A percentile compares a stretch with the other conserved stretches of the same genome.
Evolutionary conservation across 228 moss, liverwort and hornwort genomes (phyloP).

Genomic region (Sphagnum magellanicum): DNA sequence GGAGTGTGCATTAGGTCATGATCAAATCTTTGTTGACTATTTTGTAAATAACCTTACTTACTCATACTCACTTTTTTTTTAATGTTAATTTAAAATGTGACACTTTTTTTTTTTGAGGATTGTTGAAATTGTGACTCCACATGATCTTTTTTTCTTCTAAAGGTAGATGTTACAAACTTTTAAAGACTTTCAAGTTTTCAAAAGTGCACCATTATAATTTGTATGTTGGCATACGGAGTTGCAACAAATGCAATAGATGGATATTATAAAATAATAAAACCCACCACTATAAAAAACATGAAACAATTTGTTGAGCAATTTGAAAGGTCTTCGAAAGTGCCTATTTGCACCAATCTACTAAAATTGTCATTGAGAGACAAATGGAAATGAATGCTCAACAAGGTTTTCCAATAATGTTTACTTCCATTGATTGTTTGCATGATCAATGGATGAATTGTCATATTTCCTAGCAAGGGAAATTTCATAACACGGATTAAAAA

Average conservation of each 20-base stretch:
- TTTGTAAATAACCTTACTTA: background rate
- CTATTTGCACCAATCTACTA: background rate
- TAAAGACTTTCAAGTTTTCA: background rate
- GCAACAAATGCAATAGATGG: constrained; percentile 6
- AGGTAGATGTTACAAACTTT: background rate
- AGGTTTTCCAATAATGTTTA: constrained; percentile 3
- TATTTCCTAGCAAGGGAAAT: background rate
- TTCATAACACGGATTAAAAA: background rate
- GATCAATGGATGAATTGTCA: constrained; percentile 1
- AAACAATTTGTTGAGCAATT: constrained; percentile 1
- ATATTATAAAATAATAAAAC: constrained; percentile 1
- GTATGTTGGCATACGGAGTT: background rate
- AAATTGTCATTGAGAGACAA: background rate
- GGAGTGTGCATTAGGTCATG: background rate
- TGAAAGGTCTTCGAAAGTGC: background rate
- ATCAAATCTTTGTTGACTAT: constrained; percentile 1
- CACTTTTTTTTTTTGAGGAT: constrained; percentile 1
- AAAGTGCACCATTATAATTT: background rate
- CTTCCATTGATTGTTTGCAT: constrained; percentile 1
- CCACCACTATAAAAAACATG: background rate
- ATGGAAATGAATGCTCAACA: constrained; percentile 1
- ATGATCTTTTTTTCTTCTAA: constrained; percentile 7
- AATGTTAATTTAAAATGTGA: background rate
- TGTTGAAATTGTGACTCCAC: background rate
- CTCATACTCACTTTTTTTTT: background rate